phyloP scores from a whole-genome alignment of 1,284 basidiomycete genomes.

The Exsudoporus floridanus region DNA sequence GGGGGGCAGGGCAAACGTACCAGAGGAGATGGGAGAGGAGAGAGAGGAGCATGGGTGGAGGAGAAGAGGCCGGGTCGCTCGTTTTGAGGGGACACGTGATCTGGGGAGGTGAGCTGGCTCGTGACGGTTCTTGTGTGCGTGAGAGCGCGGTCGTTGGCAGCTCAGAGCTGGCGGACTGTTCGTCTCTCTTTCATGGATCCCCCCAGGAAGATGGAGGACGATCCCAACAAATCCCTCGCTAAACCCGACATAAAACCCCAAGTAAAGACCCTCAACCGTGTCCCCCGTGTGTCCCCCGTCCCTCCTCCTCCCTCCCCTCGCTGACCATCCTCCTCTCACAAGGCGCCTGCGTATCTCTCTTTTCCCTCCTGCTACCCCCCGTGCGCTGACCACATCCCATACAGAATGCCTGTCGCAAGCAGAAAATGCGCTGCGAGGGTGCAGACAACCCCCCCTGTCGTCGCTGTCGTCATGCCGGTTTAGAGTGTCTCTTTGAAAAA shows the following conservation, averaged over 20 bases:
- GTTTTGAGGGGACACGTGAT: not conserved
- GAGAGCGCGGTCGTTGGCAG: not conserved
- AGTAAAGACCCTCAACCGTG: conserved; percentile 75
- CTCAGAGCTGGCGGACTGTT: not conserved
- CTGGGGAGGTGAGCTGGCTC: not conserved
- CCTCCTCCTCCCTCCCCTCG: conserved; percentile 15
- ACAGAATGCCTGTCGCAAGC: conserved; percentile 81
- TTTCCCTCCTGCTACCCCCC: not conserved
- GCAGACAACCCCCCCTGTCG: conserved; percentile 91
- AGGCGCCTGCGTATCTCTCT: conserved; percentile 71
- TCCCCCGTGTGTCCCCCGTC: conserved; percentile 61
- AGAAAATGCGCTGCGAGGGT: conserved; percentile 88
- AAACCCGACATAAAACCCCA: conserved; percentile 66
- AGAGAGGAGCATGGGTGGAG: conserved; percentile 44
- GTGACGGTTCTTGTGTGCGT: not conserved
- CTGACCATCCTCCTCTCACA: conserved; percentile 12
- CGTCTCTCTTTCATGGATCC: conserved; percentile 8
- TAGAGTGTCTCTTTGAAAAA: conserved; percentile 89
- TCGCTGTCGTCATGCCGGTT: conserved; percentile 79
- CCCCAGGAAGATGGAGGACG: conserved; percentile 44
- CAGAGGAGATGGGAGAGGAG: conserved; percentile 45
- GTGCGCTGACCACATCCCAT: conserved; percentile 10
- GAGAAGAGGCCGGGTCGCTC: not conserved
- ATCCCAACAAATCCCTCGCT: conserved; percentile 32
- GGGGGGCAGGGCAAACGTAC: conserved; percentile 11